Evolutionary conservation across 345 rosid species (phyloP).

Genomic region (Salix purpurea): DNA sequence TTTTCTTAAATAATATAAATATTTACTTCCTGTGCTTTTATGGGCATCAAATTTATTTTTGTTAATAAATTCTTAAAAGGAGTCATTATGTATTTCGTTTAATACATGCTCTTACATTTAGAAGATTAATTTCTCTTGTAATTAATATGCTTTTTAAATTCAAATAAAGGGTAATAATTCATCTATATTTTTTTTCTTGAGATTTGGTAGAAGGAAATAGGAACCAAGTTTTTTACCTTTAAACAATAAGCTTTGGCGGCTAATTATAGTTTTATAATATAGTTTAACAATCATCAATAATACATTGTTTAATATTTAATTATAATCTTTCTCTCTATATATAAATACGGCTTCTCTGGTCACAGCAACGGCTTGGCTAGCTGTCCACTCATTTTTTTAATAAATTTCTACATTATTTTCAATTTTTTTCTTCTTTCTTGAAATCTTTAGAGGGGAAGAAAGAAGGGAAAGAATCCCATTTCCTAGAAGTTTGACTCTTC

Average conservation of each 20-base stretch:
- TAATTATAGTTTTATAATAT: background rate
- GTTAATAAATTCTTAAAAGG: background rate
- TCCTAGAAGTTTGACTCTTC: background rate
- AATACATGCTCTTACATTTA: background rate
- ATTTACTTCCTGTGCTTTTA: too few species aligned
- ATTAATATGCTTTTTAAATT: background rate
- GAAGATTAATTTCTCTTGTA: background rate
- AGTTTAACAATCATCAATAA: conserved; percentile 2
- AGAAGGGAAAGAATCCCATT: conserved; percentile 17
- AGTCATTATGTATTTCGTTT: background rate
- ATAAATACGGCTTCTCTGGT: conserved; percentile 14
- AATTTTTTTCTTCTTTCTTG: conserved; percentile 23
- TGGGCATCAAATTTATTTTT: background rate
- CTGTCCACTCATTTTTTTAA: conserved; percentile 62
- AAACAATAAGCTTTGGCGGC: background rate
- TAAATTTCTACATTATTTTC: background rate
- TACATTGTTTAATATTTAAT: background rate
- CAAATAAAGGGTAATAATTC: background rate
- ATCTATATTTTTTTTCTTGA: background rate
- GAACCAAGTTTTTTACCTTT: background rate
- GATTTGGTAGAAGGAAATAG: background rate
- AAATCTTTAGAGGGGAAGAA: conserved; percentile 35
- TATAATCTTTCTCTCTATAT: background rate
- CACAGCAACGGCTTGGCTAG: conserved; percentile 44
- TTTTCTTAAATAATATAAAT: background rate